Base-by-base conservation (phyloP, 345 rosid genomes). In the Passiflora organensis region DNA sequence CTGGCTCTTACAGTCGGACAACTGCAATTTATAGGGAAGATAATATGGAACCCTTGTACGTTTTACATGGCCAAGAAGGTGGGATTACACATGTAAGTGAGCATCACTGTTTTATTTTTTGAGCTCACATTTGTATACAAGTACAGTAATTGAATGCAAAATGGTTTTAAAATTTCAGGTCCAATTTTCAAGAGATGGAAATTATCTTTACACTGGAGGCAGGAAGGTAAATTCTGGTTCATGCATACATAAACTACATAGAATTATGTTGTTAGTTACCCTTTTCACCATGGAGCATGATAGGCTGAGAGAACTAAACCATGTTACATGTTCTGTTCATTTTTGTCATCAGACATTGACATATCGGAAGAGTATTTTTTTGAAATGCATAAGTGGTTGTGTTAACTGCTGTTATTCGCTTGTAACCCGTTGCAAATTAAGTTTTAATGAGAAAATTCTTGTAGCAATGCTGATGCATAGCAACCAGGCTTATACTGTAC, bases 1-100 rank as follows among this genome's bases (percentile, higher is more conserved):
- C 82, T 15, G 99, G 99, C 21, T 93, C 99, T 59, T 93, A 86
- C 49, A 79, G 86, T 60, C 94, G 80, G 59, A 89, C 84, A 39
- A 81, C 95, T 55, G 97, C 94, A 53, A 68, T 93, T 55, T 86
- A 82, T 62, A 82, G 83, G 67, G 99, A 93, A 75, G 97, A 93
- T 48, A 89, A 86, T 60, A 89, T 93, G 99, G 99, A 93, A 77
- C 87, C 84, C 37, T 66, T 89, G 21, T 93, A 89, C 53, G 70
- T 93, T 69, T 74, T 93, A 60, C 95, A 89, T 76, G 97, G 99
- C 50, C 99, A 93, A 67, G 94, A 86, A 78, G 96, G 95, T 46
- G 99, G 99, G 32, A 59, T 93, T 60, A 93, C 97, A 34, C 99
- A 86, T 70, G 97, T 93, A 80, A 82, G 85, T 72, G 61, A 48